These are phyloP conservation scores for Leonotis leonurus DNA, from an alignment of 257 asterid species.

Conservation along the genomic window DNA sequence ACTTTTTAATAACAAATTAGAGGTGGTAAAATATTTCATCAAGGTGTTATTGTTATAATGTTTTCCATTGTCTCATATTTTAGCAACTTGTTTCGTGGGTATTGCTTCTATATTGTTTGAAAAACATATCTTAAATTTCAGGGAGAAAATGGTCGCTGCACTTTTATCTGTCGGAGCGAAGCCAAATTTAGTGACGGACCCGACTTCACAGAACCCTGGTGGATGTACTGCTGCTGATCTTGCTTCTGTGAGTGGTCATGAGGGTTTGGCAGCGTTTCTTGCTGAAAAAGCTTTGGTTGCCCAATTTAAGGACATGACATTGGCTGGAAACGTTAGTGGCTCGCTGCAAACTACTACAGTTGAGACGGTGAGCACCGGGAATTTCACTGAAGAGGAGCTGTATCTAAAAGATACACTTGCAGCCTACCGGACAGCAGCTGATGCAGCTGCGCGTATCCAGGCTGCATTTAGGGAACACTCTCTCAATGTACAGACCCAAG, in stretches of 20 bases:
- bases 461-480: slow-evolving; percentile 88
- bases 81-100: neutral
- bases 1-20: neutral
- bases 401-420: slow-evolving; percentile 73
- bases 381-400: slow-evolving; percentile 62
- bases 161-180: slow-evolving; percentile 94
- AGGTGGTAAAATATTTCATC: neutral
- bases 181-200: slow-evolving; percentile 87
- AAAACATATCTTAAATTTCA: slow-evolving; percentile 32
- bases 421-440: slow-evolving; percentile 95
- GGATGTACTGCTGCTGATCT: slow-evolving; percentile 90
- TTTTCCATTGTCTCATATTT: neutral
- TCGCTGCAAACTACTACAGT: slow-evolving; percentile 47
- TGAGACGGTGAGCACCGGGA: slow-evolving; percentile 34
- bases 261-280: slow-evolving; percentile 95
- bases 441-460: slow-evolving; percentile 96
- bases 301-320: slow-evolving; percentile 80
- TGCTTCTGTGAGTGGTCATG: slow-evolving; percentile 68
- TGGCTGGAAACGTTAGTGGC: slow-evolving; percentile 94
- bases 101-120: neutral
- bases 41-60: neutral
- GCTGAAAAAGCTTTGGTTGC: slow-evolving; percentile 88
- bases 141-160: slow-evolving; percentile 88
- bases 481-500: slow-evolving; percentile 38
- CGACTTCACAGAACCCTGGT: slow-evolving; percentile 64